Evolutionary conservation across 768 basidiomycete genomes (phyloP).

Genomic region (Pisolithus tinctorius): DNA sequence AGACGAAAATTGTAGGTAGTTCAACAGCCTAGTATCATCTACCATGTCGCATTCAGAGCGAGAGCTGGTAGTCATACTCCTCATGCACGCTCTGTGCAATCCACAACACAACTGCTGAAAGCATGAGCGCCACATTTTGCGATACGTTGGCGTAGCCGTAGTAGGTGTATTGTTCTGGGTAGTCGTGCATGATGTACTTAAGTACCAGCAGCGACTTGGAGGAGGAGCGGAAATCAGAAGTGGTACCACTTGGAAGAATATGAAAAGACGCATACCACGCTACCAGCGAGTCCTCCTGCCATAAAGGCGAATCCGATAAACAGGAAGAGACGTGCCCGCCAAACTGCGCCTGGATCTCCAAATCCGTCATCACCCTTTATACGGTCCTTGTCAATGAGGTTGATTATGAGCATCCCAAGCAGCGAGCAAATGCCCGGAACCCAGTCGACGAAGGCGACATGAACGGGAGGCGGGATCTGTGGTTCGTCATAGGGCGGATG

Average conservation of each 20-base stretch:
- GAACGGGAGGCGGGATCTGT: slow-evolving; percentile 62
- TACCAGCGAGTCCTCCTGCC: slow-evolving; percentile 97
- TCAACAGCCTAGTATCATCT: background rate
- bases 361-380: slow-evolving; percentile 69
- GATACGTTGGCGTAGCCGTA: slow-evolving; percentile 96
- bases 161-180: slow-evolving; percentile 71
- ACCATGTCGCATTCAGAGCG: slow-evolving; percentile 37
- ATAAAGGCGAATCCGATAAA: slow-evolving; percentile 96
- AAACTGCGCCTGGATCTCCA: slow-evolving; percentile 79
- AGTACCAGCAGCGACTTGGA: slow-evolving; percentile 79
- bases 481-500: slow-evolving; percentile 67
- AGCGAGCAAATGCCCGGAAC: slow-evolving; percentile 92
- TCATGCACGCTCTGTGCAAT: slow-evolving; percentile 76
- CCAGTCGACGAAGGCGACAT: slow-evolving; percentile 95
- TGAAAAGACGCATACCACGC: slow-evolving; percentile 59
- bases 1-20: background rate
- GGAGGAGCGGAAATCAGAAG: background rate
- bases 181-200: slow-evolving; percentile 77
- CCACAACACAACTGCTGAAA: slow-evolving; percentile 87
- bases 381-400: slow-evolving; percentile 91
- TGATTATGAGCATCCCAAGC: slow-evolving; percentile 87
- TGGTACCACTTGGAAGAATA: background rate
- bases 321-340: slow-evolving; percentile 83
- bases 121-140: slow-evolving; percentile 82
- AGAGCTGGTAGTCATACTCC: slow-evolving; percentile 93